phyloP scores from a whole-genome alignment of 2,329 filamentous ascomycete genomes.

The Arthroderma uncinatum region DNA sequence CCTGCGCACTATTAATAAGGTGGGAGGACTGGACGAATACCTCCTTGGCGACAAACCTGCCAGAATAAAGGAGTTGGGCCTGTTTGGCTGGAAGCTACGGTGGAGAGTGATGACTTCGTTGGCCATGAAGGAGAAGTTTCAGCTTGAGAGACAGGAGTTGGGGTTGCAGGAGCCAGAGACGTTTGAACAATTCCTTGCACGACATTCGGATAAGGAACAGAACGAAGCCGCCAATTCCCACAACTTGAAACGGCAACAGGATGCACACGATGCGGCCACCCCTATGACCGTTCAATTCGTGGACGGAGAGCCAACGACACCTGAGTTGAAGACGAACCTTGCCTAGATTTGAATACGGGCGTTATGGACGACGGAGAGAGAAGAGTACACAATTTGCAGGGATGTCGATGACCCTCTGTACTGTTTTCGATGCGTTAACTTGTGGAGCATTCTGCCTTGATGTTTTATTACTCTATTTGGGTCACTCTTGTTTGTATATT shows the following conservation, averaged over 20 bases:
- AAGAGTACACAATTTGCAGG: neutral
- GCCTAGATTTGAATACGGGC: neutral
- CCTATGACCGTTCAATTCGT: neutral
- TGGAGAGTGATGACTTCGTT: slow-evolving; percentile 81
- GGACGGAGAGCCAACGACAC: neutral
- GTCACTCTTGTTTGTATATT: neutral
- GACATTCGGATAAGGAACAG: slow-evolving; percentile 32
- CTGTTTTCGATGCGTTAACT: neutral
- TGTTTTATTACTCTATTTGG: neutral
- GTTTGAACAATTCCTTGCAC: slow-evolving; percentile 30
- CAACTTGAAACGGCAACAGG: slow-evolving; percentile 1
- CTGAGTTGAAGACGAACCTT: neutral
- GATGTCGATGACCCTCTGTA: neutral
- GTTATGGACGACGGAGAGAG: neutral
- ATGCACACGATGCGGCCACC: neutral
- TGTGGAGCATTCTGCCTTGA: neutral
- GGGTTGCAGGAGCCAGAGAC: slow-evolving; percentile 45
- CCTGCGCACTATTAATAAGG: slow-evolving; percentile 57
- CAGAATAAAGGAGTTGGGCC: slow-evolving; percentile 74
- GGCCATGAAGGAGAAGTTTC: slow-evolving; percentile 54
- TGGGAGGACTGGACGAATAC: slow-evolving; percentile 85
- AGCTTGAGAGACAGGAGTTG: slow-evolving; percentile 51
- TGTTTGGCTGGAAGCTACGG: slow-evolving; percentile 78
- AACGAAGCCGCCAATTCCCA: slow-evolving; percentile 29
- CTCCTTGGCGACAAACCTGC: slow-evolving; percentile 66